A percentile compares a stretch with the other conserved stretches of the same genome.
phyloP scores from a whole-genome alignment of 352 stramenopile species.

The Pythium sp. region DNA sequence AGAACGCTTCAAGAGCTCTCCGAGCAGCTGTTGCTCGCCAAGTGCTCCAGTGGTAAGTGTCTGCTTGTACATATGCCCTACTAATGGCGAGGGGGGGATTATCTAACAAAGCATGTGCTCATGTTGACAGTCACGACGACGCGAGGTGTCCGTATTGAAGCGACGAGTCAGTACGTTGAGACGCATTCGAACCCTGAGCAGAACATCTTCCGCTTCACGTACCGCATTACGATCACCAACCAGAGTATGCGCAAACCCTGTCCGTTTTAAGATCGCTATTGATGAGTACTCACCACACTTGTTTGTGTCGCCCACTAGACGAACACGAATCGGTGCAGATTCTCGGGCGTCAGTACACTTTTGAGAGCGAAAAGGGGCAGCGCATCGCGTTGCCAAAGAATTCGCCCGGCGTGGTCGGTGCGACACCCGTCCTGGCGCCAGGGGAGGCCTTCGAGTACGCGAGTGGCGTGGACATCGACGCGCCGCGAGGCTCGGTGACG shows the following conservation, averaged over 20 bases:
- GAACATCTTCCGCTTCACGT: conserved; percentile 70
- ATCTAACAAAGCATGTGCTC: neutral
- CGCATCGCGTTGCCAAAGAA: conserved; percentile 54
- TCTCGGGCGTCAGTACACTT: conserved; percentile 72
- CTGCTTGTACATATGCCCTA: neutral
- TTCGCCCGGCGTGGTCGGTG: conserved; percentile 67
- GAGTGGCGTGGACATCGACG: conserved; percentile 74
- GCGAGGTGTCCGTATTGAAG: conserved; percentile 64
- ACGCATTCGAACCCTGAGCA: conserved; percentile 46
- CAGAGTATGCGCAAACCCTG: conserved; percentile 37
- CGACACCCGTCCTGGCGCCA: conserved; percentile 55
- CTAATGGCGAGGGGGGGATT: neutral
- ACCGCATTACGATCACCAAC: conserved; percentile 78
- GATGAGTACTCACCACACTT: neutral
- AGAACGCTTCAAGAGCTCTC: conserved; percentile 64
- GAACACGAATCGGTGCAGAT: conserved; percentile 54
- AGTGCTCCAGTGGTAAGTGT: conserved; percentile 65
- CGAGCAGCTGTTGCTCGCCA: conserved; percentile 58
- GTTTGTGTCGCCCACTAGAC: conserved; percentile 23
- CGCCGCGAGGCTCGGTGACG: conserved; percentile 48
- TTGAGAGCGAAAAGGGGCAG: conserved; percentile 66
- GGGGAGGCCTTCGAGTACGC: conserved; percentile 81
- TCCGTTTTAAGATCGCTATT: neutral
- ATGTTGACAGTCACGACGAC: conserved; percentile 57
- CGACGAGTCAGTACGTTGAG: conserved; percentile 67